These are phyloP conservation scores for Daphne laureola DNA, from an alignment of 441 rosid species.

Conservation along the genomic window DNA sequence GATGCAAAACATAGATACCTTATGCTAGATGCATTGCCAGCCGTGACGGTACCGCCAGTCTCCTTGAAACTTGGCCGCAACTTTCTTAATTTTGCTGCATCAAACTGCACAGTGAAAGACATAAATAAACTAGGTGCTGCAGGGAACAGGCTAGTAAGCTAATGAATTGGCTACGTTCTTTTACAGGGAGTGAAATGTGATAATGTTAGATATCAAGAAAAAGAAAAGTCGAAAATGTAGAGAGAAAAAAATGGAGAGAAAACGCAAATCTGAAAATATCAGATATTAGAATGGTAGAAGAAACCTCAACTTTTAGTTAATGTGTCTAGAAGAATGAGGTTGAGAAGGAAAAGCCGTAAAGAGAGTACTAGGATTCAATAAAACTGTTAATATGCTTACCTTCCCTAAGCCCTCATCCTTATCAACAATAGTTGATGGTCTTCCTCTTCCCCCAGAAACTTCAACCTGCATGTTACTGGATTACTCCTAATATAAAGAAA, in stretches of 20 bases:
- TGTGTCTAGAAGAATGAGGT: background rate
- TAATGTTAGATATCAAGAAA: background rate
- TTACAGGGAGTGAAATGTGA: no score
- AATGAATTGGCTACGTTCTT: no score
- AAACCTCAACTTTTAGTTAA: no score
- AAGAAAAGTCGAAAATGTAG: background rate
- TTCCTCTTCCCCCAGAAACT: constrained; percentile 95
- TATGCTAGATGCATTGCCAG: constrained; percentile 98
- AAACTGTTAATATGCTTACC: constrained; percentile 31
- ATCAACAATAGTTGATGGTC: constrained; percentile 69
- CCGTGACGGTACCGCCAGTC: constrained; percentile 88
- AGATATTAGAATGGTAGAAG: background rate
- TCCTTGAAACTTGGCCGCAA: constrained; percentile 95
- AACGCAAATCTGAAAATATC: background rate
- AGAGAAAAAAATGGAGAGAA: background rate
- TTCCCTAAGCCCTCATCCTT: constrained; percentile 96
- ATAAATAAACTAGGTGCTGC: background rate
- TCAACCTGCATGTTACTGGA: constrained; percentile 51
- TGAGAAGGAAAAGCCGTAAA: background rate
- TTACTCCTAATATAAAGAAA: constrained; percentile 6
- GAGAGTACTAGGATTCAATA: background rate
- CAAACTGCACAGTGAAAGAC: constrained; percentile 50
- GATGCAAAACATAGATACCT: constrained; percentile 37
- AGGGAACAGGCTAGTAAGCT: no score
- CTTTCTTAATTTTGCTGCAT: constrained; percentile 82